Conservation (phyloP, 768 basidiomycete species). For the Mycena belliarum region DNA sequence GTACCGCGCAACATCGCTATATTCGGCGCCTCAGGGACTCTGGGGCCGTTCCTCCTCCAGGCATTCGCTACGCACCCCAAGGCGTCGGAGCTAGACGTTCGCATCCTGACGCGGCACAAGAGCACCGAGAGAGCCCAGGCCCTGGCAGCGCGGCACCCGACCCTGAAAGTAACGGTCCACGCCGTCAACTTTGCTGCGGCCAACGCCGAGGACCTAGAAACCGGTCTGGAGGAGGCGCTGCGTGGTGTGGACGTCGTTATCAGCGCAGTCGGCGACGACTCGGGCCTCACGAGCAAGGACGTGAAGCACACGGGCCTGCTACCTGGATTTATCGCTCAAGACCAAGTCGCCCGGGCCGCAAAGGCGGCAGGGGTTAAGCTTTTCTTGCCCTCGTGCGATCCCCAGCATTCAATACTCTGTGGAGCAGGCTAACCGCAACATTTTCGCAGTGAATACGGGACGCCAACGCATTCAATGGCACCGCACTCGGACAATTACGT, state of each 20-base stretch:
- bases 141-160: neutral
- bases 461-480: neutral
- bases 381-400: slow-evolving; percentile 10
- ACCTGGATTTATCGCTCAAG: slow-evolving; percentile 5
- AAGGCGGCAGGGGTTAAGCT: slow-evolving; percentile 5
- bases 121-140: neutral
- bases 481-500: neutral
- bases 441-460: neutral
- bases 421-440: neutral
- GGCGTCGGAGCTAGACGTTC: neutral
- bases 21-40: neutral
- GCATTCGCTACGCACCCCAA: slow-evolving; percentile 1
- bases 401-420: neutral
- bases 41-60: neutral
- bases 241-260: slow-evolving; percentile 4
- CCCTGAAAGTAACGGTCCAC: neutral
- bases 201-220: neutral
- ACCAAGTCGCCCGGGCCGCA: slow-evolving; percentile 1
- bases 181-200: neutral
- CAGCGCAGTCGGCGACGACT: slow-evolving; percentile 4
- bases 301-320: neutral
- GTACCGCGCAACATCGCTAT: too few species aligned
- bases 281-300: neutral
- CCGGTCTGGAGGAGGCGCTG: neutral
- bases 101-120: slow-evolving; percentile 2